Evolutionary conservation across 345 rosid genomes (phyloP), one percentile per base, ranked within the genome.

Genomic region (Moricandia arvensis): DNA sequence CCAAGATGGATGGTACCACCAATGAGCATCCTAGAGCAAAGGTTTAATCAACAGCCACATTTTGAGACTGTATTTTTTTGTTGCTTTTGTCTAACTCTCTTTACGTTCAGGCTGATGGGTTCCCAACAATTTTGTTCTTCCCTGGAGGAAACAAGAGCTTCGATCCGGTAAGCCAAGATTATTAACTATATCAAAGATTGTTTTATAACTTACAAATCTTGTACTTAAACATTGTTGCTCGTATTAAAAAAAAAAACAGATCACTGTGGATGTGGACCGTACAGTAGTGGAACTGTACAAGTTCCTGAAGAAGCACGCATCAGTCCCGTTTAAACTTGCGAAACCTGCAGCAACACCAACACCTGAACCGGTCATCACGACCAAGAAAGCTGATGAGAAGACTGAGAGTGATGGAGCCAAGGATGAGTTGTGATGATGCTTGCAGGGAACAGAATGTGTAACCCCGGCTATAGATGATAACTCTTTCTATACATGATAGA

Each of bases 1-100:
- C 99, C 34, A 95, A 95, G 93, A 95, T 95, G 97, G 99, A 95
- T 75, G 99, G 99, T 70, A 95, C 99, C 74, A 90, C 90, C 57
- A 95, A 95, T 74, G 99, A 95, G 71, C 98, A 95, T 77, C 98
- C 98, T 69, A 84, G 94, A 82, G 99, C 97, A 34, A 95, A 93
- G 99, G 99, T 35, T 5, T 31, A 58, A n/a, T 8, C 24, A 33
- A 13, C 15, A 63, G 5, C 24, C 68, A 69, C 61, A 59, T 13
- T 26, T 35, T 49, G 55, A 30, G 38, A 37, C 18, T 12, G 9
- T 4, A n/a, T 61, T 60, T 61, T 21, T 8, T 53, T 53, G 43
- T 4, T 21, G 51, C 27, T 26, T 67, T 75, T 66, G n/a, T 26
- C 59, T 67, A 5, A 71, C 8, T 55, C 55, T 70, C 72, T 71